A percentile compares a stretch with the other conserved stretches of the same genome.
Evolutionary conservation across 371 early-diverging fungal species (phyloP).

Genomic region (Circinella minor): DNA sequence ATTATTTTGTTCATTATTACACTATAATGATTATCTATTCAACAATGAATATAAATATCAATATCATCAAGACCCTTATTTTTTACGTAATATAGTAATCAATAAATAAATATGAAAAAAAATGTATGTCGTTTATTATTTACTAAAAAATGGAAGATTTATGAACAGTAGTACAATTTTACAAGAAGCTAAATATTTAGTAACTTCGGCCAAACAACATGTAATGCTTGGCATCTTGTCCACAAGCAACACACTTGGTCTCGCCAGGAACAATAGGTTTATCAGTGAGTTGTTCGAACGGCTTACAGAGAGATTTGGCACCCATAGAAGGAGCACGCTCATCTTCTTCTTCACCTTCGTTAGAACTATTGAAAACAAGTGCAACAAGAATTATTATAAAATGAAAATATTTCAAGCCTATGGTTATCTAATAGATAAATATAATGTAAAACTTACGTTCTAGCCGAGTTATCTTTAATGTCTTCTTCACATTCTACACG

Average conservation of each 20-base stretch:
- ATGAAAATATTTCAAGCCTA: no score
- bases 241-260: conserved; percentile 88
- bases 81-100: no score
- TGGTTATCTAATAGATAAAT: no score
- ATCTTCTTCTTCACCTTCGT: conserved; percentile 82
- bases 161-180: conserved; percentile 7
- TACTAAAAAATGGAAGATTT: conserved; percentile 5
- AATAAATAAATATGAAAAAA: background rate
- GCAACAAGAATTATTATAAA: no score
- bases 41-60: no score
- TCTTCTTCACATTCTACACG: conserved; percentile 92
- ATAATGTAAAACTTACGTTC: conserved; percentile 48
- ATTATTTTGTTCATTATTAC: no score
- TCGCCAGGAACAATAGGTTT: conserved; percentile 75
- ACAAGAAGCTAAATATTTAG: conserved; percentile 46
- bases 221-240: conserved; percentile 80
- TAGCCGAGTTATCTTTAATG: conserved; percentile 93
- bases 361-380: conserved; percentile 28
- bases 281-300: conserved; percentile 89
- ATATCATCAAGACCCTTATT: no score
- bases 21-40: no score
- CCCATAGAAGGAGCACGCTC: conserved; percentile 98
- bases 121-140: background rate
- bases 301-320: conserved; percentile 99
- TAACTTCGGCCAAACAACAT: conserved; percentile 94